phyloP scores from a whole-genome alignment of 1,284 basidiomycete species.

The Taiwanofungus camphoratus region DNA sequence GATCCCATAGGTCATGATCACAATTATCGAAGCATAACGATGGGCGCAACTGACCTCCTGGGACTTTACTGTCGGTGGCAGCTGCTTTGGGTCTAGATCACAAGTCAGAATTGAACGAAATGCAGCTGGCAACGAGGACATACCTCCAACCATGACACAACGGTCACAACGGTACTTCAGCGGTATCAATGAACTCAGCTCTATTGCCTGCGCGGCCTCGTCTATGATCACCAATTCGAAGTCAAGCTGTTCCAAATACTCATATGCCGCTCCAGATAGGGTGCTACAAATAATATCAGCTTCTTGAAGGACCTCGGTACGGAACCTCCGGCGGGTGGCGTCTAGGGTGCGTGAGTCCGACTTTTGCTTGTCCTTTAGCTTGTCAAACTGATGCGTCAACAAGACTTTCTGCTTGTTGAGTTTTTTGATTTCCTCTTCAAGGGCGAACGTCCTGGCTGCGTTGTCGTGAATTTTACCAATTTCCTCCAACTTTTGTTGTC shows the following conservation, averaged over 20 bases:
- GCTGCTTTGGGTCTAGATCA: constrained; percentile 83
- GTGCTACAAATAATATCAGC: constrained; percentile 96
- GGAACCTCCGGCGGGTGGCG: constrained; percentile 67
- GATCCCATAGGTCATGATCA: background rate
- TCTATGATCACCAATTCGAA: constrained; percentile 98
- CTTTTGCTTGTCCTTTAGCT: constrained; percentile 77
- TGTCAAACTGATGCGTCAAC: constrained; percentile 69
- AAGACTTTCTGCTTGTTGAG: constrained; percentile 60
- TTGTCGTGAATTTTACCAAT: constrained; percentile 48
- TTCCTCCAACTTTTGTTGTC: constrained; percentile 63
- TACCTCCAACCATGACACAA: constrained; percentile 93
- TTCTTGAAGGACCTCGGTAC: constrained; percentile 74
- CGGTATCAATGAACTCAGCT: constrained; percentile 95
- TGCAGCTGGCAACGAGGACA: constrained; percentile 17
- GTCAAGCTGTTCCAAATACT: constrained; percentile 77
- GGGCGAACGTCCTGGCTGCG: constrained; percentile 36
- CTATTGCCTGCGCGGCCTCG: constrained; percentile 96
- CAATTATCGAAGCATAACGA: background rate
- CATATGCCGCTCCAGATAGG: constrained; percentile 89
- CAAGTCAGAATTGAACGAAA: constrained; percentile 1
- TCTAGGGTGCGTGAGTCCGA: constrained; percentile 73
- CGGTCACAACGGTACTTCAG: constrained; percentile 82
- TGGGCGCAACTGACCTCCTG: constrained; percentile 56
- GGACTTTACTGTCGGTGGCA: constrained; percentile 96
- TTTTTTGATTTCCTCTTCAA: constrained; percentile 68